These are phyloP conservation scores for Lyophyllum decastes DNA, from an alignment of 768 basidiomycete species.

Conservation along the genomic window DNA sequence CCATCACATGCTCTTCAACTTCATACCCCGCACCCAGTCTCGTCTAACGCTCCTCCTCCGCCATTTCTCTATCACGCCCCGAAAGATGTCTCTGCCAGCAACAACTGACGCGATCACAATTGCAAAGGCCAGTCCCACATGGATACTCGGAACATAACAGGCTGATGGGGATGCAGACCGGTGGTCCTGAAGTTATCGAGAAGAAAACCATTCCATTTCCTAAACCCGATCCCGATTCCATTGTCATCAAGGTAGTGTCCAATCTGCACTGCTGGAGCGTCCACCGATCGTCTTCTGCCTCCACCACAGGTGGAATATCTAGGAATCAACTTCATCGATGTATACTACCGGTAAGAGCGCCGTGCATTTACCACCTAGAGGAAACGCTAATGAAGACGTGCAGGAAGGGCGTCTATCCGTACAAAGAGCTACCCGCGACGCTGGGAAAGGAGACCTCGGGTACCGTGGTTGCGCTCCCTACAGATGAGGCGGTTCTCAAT, in stretches of 20 bases:
- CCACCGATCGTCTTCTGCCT: not conserved
- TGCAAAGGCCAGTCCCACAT: constrained; percentile 37
- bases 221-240: constrained; percentile 54
- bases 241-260: constrained; percentile 46
- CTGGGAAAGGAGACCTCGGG: constrained; percentile 84
- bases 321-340: constrained; percentile 89
- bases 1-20: constrained; percentile 7
- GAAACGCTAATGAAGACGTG: not conserved
- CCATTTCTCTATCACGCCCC: constrained; percentile 28
- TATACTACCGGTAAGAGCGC: constrained; percentile 67
- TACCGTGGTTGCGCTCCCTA: constrained; percentile 71
- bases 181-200: constrained; percentile 77
- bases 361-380: not conserved
- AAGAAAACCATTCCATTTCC: constrained; percentile 72
- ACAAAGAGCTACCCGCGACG: constrained; percentile 57
- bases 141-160: not conserved
- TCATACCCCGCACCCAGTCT: constrained; percentile 5
- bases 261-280: not conserved
- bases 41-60: constrained; percentile 20
- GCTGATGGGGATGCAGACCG: constrained; percentile 36
- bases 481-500: constrained; percentile 58
- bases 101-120: constrained; percentile 75
- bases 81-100: constrained; percentile 54
- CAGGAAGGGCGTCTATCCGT: constrained; percentile 67
- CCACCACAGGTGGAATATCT: constrained; percentile 62